phyloP scores from a whole-genome alignment of 2,329 filamentous ascomycete species.

The Pestalotiopsis sp. region DNA sequence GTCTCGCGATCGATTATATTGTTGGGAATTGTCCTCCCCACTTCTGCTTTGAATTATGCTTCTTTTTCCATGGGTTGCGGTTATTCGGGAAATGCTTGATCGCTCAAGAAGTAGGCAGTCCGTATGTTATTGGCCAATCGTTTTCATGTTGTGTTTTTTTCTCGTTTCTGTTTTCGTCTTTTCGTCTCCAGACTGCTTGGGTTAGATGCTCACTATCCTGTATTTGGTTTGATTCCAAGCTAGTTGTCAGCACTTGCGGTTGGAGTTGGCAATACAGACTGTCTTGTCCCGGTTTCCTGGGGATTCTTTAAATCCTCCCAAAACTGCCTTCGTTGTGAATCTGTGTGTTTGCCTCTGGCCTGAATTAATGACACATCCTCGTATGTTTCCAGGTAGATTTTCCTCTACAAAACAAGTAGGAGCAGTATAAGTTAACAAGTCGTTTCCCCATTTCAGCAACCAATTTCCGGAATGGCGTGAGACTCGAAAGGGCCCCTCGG shows the following conservation, averaged over 20 bases:
- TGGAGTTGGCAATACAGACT: too few species aligned
- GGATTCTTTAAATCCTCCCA: too few species aligned
- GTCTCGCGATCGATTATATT: not conserved
- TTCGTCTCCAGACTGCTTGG: too few species aligned
- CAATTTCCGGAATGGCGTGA: not conserved
- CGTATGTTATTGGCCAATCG: too few species aligned
- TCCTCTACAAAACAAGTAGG: not conserved
- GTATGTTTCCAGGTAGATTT: not conserved
- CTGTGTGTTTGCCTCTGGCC: not conserved
- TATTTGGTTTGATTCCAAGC: too few species aligned
- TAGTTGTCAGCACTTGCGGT: too few species aligned
- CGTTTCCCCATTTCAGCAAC: not conserved
- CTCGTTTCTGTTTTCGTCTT: too few species aligned
- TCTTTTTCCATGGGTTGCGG: not conserved
- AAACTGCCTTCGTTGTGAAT: not conserved
- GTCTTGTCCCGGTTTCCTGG: too few species aligned
- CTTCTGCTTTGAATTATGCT: not conserved
- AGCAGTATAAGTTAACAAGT: not conserved
- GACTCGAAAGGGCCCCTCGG: not conserved
- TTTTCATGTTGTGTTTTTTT: too few species aligned
- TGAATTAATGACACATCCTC: not conserved
- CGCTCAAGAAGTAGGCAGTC: too few species aligned
- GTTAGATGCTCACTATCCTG: too few species aligned
- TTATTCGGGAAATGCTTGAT: not conserved
- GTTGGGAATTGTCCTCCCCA: not conserved